Evolutionary conservation across 2,329 filamentous ascomycete species (phyloP).

Genomic region (Alternaria tenuissima): DNA sequence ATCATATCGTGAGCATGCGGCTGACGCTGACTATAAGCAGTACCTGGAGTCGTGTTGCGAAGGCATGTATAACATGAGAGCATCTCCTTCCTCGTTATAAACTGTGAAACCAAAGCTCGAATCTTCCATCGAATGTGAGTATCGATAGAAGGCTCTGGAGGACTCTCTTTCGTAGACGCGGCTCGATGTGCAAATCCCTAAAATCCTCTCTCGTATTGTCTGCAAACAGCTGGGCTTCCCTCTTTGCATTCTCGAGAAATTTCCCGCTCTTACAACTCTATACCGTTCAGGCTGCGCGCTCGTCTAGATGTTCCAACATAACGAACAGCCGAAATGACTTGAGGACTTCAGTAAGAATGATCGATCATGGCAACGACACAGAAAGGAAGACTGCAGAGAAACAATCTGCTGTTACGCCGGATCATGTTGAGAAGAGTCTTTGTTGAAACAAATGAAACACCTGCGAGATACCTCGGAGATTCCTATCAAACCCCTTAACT

Average conservation of each 20-base stretch:
- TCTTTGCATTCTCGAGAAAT: conserved; percentile 36
- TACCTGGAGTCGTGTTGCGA: background rate
- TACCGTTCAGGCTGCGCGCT: background rate
- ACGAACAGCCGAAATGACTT: background rate
- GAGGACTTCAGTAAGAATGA: background rate
- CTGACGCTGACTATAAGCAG: background rate
- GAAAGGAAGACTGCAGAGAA: background rate
- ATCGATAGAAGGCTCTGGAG: conserved; percentile 45
- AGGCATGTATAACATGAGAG: background rate
- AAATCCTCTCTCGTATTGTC: conserved; percentile 38
- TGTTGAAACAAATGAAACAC: background rate
- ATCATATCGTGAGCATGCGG: background rate
- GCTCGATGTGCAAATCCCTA: conserved; percentile 40
- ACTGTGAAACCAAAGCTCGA: background rate
- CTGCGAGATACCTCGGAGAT: background rate
- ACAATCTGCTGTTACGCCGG: background rate
- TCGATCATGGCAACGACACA: background rate
- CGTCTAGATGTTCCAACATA: background rate
- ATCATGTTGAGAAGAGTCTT: background rate
- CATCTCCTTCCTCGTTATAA: background rate
- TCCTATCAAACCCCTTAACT: background rate
- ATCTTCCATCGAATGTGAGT: conserved; percentile 38
- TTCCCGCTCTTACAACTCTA: conserved; percentile 8
- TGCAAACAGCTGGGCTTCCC: conserved; percentile 35
- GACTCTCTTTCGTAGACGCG: conserved; percentile 46